Evolutionary conservation across 345 rosid species (phyloP).

Genomic region (Dipteronia dyeriana): DNA sequence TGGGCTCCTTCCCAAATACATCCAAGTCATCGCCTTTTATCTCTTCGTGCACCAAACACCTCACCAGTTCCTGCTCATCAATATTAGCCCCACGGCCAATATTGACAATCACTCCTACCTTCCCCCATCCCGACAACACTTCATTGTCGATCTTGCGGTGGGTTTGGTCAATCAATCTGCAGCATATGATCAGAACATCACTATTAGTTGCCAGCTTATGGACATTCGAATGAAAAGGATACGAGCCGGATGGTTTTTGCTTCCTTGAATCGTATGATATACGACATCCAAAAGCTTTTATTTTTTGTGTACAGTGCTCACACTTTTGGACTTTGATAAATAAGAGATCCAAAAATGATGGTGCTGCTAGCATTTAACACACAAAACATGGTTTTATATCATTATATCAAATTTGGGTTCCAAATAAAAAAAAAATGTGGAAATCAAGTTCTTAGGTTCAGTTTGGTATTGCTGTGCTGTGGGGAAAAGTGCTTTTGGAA

Average conservation of each 20-base stretch:
- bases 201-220: conserved; percentile 43
- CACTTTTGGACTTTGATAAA: too few relatives aligned
- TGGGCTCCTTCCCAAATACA: conserved; percentile 60
- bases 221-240: conserved; percentile 36
- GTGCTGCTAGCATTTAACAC: too few relatives aligned
- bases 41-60: conserved; percentile 42
- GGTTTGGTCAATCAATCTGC: conserved; percentile 47
- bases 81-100: conserved; percentile 54
- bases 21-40: conserved; percentile 61
- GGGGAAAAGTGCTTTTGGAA: too few relatives aligned
- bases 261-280: conserved; percentile 49
- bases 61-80: conserved; percentile 56
- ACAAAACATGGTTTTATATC: too few relatives aligned
- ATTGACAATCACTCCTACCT: conserved; percentile 49
- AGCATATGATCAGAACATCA: conserved; percentile 46
- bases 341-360: too few relatives aligned
- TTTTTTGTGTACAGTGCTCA: too few relatives aligned
- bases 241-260: conserved; percentile 34
- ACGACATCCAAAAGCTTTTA: conserved; percentile 47
- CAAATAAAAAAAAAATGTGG: too few relatives aligned
- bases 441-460: too few relatives aligned
- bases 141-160: conserved; percentile 48
- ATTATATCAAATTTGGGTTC: too few relatives aligned
- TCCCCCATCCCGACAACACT: conserved; percentile 46
- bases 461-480: too few relatives aligned